Conservation (phyloP, 1,284 basidiomycete genomes). For the Dichomitus squalens region DNA sequence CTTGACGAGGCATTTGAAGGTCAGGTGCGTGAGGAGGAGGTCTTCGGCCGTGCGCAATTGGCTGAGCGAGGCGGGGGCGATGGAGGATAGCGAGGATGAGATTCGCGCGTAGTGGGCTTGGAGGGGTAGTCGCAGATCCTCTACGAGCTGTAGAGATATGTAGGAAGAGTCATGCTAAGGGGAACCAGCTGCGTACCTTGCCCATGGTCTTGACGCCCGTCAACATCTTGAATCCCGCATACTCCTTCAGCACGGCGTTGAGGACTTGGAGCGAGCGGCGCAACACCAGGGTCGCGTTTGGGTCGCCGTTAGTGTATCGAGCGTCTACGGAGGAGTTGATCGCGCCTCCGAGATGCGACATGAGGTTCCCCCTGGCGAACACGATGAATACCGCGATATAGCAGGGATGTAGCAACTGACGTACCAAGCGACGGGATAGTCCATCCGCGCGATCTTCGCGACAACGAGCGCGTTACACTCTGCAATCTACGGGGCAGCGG, state of each 20-base stretch:
- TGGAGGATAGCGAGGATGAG: conserved; percentile 46
- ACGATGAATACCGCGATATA: not conserved
- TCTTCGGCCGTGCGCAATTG: conserved; percentile 46
- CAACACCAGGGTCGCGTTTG: conserved; percentile 55
- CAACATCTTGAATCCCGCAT: conserved; percentile 67
- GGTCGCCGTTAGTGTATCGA: conserved; percentile 44
- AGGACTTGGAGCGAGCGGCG: conserved; percentile 63
- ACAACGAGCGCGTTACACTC: conserved; percentile 72
- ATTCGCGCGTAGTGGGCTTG: conserved; percentile 62
- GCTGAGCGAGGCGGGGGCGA: conserved; percentile 40
- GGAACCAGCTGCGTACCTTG: conserved; percentile 39
- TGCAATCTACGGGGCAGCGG: conserved; percentile 54
- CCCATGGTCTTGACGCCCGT: conserved; percentile 66
- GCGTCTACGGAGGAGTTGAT: conserved; percentile 55
- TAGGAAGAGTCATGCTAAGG: not conserved
- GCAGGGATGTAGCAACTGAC: conserved; percentile 15
- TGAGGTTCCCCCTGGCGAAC: conserved; percentile 57
- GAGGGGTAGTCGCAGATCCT: conserved; percentile 52
- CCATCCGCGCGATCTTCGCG: conserved; percentile 69
- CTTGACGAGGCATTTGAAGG: conserved; percentile 71
- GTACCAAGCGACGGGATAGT: conserved; percentile 72
- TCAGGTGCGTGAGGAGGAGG: conserved; percentile 62
- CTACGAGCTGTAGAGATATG: conserved; percentile 48
- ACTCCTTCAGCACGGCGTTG: conserved; percentile 68
- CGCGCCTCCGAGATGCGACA: conserved; percentile 56